Evolutionary conservation across 768 basidiomycete species (phyloP).

Genomic region (Kondoa subrosea): DNA sequence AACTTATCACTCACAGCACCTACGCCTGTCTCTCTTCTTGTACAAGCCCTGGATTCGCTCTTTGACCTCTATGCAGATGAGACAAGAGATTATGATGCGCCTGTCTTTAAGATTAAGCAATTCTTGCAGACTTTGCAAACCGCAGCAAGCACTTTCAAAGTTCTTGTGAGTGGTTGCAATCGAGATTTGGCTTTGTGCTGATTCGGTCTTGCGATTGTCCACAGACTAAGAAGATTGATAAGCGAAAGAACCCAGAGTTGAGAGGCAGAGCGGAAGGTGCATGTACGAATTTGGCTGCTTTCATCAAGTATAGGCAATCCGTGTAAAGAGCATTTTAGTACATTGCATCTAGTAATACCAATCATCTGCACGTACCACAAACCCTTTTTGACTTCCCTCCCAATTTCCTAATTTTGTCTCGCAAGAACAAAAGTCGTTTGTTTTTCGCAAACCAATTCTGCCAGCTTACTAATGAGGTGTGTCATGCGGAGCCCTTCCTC

Average conservation of each 20-base stretch:
- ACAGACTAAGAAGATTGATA: constrained; percentile 34
- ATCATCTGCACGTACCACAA: too few species aligned
- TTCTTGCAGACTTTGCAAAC: constrained; percentile 30
- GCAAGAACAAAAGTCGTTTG: too few species aligned
- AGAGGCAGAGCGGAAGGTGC: constrained; percentile 34
- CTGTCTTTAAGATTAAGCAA: constrained; percentile 30
- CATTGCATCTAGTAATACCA: too few species aligned
- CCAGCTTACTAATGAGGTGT: too few species aligned
- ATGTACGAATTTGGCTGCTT: constrained; percentile 35
- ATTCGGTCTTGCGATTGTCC: not conserved
- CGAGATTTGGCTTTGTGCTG: not conserved
- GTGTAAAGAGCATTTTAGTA: too few species aligned
- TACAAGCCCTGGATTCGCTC: constrained; percentile 34
- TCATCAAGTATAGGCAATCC: constrained; percentile 33
- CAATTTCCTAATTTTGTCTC: too few species aligned
- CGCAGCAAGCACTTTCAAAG: constrained; percentile 29
- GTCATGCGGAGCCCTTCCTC: too few species aligned
- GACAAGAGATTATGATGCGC: constrained; percentile 31
- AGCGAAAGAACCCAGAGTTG: constrained; percentile 32
- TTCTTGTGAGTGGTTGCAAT: constrained; percentile 28
- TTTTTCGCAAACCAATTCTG: too few species aligned
- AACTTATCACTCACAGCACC: constrained; percentile 8
- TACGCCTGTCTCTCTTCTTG: constrained; percentile 23
- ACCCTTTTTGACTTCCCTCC: too few species aligned
- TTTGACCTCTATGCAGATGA: constrained; percentile 38